Evolutionary conservation across 1,284 basidiomycete species (phyloP).

Genomic region (Malassezia arunalokei): DNA sequence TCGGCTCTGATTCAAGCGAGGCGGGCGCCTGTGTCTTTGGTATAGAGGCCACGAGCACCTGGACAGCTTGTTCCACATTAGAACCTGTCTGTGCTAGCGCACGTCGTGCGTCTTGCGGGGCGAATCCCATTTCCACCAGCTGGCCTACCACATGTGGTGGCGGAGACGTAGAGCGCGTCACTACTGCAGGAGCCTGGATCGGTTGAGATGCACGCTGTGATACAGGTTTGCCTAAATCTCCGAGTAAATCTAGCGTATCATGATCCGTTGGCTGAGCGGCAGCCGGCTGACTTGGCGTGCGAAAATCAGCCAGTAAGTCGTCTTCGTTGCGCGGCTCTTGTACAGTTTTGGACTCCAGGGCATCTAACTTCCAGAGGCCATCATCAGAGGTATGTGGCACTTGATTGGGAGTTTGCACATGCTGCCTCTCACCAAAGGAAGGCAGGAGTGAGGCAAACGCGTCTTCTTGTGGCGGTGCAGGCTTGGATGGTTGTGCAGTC

Average conservation of each 20-base stretch:
- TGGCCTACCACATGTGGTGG: conserved; percentile 40
- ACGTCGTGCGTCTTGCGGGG: conserved; percentile 25
- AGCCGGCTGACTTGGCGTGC: not conserved
- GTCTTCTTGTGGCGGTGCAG: conserved; percentile 8
- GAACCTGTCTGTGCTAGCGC: conserved; percentile 30
- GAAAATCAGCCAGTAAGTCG: conserved; percentile 1
- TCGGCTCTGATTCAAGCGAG: not conserved
- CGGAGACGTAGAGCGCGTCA: conserved; percentile 19
- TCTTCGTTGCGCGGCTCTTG: not conserved
- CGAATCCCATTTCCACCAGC: conserved; percentile 45
- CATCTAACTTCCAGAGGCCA: conserved; percentile 11
- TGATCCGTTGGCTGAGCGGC: not conserved
- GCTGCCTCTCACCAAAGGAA: not conserved
- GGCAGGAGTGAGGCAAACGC: conserved; percentile 37
- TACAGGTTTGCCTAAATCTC: conserved; percentile 15
- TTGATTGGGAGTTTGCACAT: not conserved
- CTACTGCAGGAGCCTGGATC: not conserved
- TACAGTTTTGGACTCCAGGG: not conserved
- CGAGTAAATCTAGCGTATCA: conserved; percentile 27
- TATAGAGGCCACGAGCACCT: conserved; percentile 27
- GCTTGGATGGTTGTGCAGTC: not conserved
- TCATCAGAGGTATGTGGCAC: not conserved
- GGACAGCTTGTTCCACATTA: conserved; percentile 31
- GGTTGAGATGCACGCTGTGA: conserved; percentile 11
- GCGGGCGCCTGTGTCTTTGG: conserved; percentile 14